Conservation (phyloP, 106 monocot genomes). For the Chionographis japonica region DNA sequence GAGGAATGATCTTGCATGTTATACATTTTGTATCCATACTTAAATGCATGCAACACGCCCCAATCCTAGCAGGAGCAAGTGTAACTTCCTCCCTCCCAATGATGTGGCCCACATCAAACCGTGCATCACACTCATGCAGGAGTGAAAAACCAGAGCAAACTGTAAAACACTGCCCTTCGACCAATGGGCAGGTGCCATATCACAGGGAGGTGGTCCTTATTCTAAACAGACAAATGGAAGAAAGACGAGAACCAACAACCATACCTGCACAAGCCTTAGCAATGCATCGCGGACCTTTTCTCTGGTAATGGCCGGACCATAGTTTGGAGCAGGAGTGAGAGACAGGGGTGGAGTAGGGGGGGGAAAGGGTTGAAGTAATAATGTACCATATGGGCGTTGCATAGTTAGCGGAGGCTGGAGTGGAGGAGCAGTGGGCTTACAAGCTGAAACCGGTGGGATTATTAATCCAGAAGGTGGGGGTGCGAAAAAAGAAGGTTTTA, state of each 20-base stretch:
- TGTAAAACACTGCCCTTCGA: too few species aligned
- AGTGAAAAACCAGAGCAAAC: too few species aligned
- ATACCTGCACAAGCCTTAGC: slow-evolving; percentile 68
- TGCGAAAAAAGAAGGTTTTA: slow-evolving; percentile 63
- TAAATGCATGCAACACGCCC: too few species aligned
- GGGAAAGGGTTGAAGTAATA: slow-evolving; percentile 77
- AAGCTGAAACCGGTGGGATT: slow-evolving; percentile 29
- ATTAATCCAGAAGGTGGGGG: slow-evolving; percentile 36
- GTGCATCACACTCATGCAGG: too few species aligned
- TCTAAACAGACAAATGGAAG: background rate
- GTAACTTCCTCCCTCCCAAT: too few species aligned
- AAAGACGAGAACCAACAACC: background rate
- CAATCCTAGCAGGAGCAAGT: too few species aligned
- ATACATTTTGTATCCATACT: too few species aligned
- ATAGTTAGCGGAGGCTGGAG: slow-evolving; percentile 48
- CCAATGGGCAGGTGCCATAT: too few species aligned
- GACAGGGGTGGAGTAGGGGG: slow-evolving; percentile 77
- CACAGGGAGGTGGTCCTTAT: background rate
- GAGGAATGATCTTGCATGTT: too few species aligned
- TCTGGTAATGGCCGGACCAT: slow-evolving; percentile 41
- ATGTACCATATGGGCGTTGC: slow-evolving; percentile 72
- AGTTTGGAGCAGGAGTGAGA: slow-evolving; percentile 43
- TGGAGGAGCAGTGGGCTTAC: slow-evolving; percentile 40
- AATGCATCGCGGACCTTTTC: slow-evolving; percentile 64
- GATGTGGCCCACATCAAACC: too few species aligned